These are phyloP conservation scores for Cryomyces minteri DNA, from an alignment of 495 filamentous ascomycete species.

Conservation along the genomic window DNA sequence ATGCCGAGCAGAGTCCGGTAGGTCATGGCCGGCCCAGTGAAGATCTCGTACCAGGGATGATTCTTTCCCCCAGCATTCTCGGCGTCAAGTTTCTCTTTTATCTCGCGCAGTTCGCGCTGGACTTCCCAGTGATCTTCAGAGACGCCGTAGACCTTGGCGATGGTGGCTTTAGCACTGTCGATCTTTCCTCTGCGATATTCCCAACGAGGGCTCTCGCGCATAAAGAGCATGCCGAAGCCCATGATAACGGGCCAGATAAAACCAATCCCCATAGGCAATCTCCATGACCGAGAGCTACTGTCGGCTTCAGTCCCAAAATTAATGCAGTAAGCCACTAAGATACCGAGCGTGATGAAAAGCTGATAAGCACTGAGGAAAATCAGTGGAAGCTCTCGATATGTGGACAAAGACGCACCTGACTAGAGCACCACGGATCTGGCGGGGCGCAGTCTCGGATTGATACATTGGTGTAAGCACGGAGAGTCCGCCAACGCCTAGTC, in stretches of 20 bases:
- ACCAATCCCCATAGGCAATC: constrained; percentile 64
- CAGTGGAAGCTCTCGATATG: neutral
- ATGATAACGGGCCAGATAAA: constrained; percentile 63
- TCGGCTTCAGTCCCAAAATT: constrained; percentile 54
- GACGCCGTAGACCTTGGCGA: constrained; percentile 55
- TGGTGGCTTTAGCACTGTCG: constrained; percentile 40
- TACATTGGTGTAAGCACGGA: constrained; percentile 17
- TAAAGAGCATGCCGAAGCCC: constrained; percentile 31
- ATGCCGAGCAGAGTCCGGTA: constrained; percentile 55
- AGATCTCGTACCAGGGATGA: constrained; percentile 9
- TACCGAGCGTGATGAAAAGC: constrained; percentile 74
- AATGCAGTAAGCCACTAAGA: constrained; percentile 65
- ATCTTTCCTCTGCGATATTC: constrained; percentile 17
- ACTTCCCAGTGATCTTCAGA: constrained; percentile 42
- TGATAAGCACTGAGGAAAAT: constrained; percentile 43
- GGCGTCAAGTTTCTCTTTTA: constrained; percentile 34
- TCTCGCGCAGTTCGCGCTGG: constrained; percentile 41
- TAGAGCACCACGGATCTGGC: constrained; percentile 15
- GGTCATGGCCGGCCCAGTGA: constrained; percentile 41
- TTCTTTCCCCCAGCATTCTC: constrained; percentile 19
- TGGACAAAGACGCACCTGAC: constrained; percentile 3
- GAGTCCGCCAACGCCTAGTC: constrained; percentile 16
- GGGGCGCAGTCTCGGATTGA: constrained; percentile 14
- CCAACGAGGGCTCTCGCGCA: constrained; percentile 20
- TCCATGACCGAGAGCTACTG: constrained; percentile 43